Conservation (phyloP, 2,329 filamentous ascomycete genomes). For the Cercospora sp. region DNA sequence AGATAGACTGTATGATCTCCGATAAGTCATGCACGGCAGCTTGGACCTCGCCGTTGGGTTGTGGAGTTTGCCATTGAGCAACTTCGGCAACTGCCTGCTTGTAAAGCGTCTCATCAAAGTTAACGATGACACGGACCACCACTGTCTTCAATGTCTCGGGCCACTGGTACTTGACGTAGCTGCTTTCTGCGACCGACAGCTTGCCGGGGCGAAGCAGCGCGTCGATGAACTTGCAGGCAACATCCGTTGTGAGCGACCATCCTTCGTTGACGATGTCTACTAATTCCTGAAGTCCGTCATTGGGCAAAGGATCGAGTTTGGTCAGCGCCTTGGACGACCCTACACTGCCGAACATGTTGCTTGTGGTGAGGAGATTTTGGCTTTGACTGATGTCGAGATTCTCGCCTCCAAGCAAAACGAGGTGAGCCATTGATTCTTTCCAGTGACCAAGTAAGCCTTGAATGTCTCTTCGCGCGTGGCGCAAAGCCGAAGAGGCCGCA, state of each 20-base stretch:
- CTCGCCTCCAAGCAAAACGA: conserved; percentile 32
- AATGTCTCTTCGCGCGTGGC: conserved; percentile 29
- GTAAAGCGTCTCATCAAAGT: conserved; percentile 57
- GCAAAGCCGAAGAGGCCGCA: conserved; percentile 13
- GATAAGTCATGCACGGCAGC: conserved; percentile 37
- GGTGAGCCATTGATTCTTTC: conserved; percentile 32
- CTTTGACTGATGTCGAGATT: conserved; percentile 29
- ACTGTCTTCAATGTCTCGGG: conserved; percentile 56
- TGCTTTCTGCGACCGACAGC: conserved; percentile 29
- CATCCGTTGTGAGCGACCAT: conserved; percentile 53
- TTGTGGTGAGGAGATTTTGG: conserved; percentile 15
- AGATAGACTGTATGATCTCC: conserved; percentile 61
- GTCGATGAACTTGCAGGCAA: conserved; percentile 57
- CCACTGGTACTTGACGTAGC: conserved; percentile 58
- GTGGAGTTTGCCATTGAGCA: conserved; percentile 3
- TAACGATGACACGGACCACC: conserved; percentile 54
- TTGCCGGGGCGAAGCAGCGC: conserved; percentile 49
- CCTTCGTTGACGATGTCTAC: conserved; percentile 48
- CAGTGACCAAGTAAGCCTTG: conserved; percentile 33
- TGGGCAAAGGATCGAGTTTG: conserved; percentile 24
- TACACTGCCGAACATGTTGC: conserved; percentile 20
- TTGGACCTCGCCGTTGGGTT: neutral
- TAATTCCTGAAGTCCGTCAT: conserved; percentile 45
- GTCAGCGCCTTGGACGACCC: conserved; percentile 19
- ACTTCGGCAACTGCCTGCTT: conserved; percentile 20